Evolutionary conservation across 495 filamentous ascomycete species (phyloP).

Genomic region (Penicillium chermesinum): DNA sequence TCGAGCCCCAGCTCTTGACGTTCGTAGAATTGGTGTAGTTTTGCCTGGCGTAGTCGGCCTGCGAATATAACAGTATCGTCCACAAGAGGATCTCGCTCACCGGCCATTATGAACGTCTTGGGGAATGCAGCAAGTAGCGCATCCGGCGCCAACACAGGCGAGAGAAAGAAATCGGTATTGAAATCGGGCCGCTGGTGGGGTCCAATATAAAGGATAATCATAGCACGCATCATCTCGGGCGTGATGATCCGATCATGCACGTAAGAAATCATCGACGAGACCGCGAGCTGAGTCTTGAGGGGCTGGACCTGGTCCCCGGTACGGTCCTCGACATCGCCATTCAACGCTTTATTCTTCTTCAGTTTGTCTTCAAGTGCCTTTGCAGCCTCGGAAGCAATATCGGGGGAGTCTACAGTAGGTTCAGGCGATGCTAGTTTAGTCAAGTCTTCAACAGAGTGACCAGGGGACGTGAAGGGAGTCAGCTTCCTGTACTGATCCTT

Average conservation of each 20-base stretch:
- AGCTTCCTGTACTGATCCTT: constrained; percentile 61
- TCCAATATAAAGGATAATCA: constrained; percentile 97
- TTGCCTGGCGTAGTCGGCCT: constrained; percentile 76
- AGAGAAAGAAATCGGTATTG: constrained; percentile 81
- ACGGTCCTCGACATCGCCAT: constrained; percentile 29
- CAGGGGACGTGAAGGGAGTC: constrained; percentile 58
- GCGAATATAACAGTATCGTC: constrained; percentile 97
- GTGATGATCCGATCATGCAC: constrained; percentile 93
- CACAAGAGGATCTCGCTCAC: constrained; percentile 90
- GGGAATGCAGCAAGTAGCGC: constrained; percentile 75
- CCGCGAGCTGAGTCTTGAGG: constrained; percentile 82
- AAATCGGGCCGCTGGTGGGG: constrained; percentile 92
- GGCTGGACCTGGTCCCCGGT: constrained; percentile 55
- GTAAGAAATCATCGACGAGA: constrained; percentile 95
- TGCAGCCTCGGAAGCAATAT: constrained; percentile 22
- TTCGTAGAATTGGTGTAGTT: constrained; percentile 60
- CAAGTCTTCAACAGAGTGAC: constrained; percentile 54
- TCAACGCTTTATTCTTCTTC: constrained; percentile 18
- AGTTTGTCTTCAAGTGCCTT: constrained; percentile 26
- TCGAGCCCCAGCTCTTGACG: constrained; percentile 59
- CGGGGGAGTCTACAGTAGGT: constrained; percentile 32
- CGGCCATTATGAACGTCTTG: constrained; percentile 87
- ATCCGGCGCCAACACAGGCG: constrained; percentile 84
- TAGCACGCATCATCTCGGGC: constrained; percentile 97
- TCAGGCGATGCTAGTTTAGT: constrained; percentile 17